Evolutionary conservation across 306 rosid species (phyloP).

Genomic region (Cicer pinnatifidum): DNA sequence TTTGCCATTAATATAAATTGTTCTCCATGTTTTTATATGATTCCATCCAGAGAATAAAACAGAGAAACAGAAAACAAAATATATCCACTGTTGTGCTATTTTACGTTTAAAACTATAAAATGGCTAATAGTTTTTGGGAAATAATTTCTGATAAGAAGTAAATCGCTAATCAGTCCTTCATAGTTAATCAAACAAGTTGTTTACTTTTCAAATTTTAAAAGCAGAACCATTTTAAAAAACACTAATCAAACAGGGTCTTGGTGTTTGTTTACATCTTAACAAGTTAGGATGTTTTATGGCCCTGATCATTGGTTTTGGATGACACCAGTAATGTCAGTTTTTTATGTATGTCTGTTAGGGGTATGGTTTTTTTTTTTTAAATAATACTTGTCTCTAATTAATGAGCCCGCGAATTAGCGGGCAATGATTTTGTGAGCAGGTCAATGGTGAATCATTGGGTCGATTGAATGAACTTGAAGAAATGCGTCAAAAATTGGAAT

Average conservation of each 20-base stretch:
- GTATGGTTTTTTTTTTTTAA: not conserved
- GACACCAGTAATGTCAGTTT: conserved; percentile 8
- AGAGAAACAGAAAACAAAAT: too few species aligned
- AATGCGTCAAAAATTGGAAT: conserved; percentile 80
- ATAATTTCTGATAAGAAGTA: not conserved
- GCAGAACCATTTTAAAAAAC: not conserved
- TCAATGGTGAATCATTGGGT: conserved; percentile 70
- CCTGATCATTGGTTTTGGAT: conserved; percentile 16
- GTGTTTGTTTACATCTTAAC: not conserved
- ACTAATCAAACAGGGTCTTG: not conserved
- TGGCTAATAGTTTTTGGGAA: not conserved
- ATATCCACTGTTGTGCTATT: too few species aligned
- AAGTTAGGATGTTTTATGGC: conserved; percentile 2
- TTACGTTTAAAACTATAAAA: too few species aligned
- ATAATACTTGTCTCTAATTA: conserved; percentile 48
- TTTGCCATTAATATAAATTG: too few species aligned
- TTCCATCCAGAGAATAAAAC: too few species aligned
- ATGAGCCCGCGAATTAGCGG: conserved; percentile 69
- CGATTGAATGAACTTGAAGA: conserved; percentile 75
- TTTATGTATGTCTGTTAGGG: not conserved
- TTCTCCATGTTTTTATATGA: too few species aligned
- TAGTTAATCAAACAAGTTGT: not conserved
- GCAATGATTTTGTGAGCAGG: conserved; percentile 67
- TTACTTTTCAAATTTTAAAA: not conserved
- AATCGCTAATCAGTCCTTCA: not conserved